Evolutionary conservation across 345 rosid genomes (phyloP), one percentile per base, ranked within the genome.

Genomic region (Noccaea bulbosa): DNA sequence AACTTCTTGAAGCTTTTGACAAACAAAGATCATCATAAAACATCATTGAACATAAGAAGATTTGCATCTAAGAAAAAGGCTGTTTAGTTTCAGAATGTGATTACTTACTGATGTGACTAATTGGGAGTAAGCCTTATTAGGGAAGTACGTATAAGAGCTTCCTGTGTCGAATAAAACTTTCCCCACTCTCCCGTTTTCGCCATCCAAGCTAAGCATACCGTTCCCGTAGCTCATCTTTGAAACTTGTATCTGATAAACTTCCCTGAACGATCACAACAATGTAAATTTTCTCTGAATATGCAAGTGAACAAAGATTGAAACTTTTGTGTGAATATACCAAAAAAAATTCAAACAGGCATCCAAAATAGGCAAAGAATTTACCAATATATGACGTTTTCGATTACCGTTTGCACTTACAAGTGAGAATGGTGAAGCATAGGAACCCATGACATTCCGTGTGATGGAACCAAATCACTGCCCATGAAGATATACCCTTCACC

Each of bases 61-160:
- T 11, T 33, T 67, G n/a, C 7, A 43, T 54, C 14, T 46, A 62
- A 44, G 4, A 40, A 68, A 27, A 46, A 16, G 22, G 32, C 4
- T 46, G 0, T 32, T 24, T 69, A n/a, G 39, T 45, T 49, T 32
- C 34, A 6, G 12, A 30, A 34, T 65, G 5, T 40, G 8, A 48
- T 24, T 68, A 79, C 96, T 82, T 84, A 93, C 98, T 66, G 90
- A 82, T 65, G 79, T 63, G 62, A 91, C 77, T 83, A 93, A 67
- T 52, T 83, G 84, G 27, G 83, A 71, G 73, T 93, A 93, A 32
- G 89, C 82, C 74, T 86, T 79, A 67, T 80, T 85, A 45, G 97
- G 78, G 64, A 93, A 85, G 83, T 93, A 90, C 9, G 96, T 87
- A 72, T 90, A 93, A 57, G 98, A 93, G 75, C 98, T 93, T 62